Evolutionary conservation across 2,329 filamentous ascomycete species (phyloP).

Genomic region (Colletotrichum paranaense): DNA sequence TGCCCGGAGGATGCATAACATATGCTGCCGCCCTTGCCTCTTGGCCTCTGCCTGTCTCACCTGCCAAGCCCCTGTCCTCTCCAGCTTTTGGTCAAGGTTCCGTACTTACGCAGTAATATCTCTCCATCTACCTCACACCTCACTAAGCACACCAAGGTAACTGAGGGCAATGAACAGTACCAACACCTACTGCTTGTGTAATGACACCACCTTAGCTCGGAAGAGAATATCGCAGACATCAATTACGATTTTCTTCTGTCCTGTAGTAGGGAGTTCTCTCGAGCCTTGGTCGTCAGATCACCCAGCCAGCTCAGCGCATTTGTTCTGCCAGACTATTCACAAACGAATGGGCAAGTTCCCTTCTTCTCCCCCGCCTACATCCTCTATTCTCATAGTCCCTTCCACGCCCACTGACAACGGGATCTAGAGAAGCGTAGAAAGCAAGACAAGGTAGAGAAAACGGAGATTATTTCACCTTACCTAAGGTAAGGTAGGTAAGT

Average conservation of each 20-base stretch:
- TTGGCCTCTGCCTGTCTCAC: neutral
- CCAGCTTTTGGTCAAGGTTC: neutral
- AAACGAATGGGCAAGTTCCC: neutral
- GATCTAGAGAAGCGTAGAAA: neutral
- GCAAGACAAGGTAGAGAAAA: neutral
- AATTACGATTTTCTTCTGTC: no score
- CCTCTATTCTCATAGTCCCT: neutral
- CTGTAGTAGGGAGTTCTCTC: no score
- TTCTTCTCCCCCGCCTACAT: neutral
- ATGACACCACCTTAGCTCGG: neutral
- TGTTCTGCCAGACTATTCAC: no score
- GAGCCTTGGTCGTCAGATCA: no score
- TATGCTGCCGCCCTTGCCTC: slow-evolving; percentile 1
- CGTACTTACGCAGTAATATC: neutral
- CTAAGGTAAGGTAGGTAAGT: no score
- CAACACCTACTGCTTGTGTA: neutral
- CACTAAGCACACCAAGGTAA: neutral
- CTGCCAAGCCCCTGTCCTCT: neutral
- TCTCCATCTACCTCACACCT: neutral
- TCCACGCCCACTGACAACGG: neutral
- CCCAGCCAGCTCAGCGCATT: no score
- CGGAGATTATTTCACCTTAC: neutral
- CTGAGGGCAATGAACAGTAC: neutral
- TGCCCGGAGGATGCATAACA: slow-evolving; percentile 12
- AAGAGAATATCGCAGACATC: neutral